Evolutionary conservation across 1,284 basidiomycete genomes (phyloP), one percentile per base, ranked within the genome.

Genomic region (Hymenochaete sp.): DNA sequence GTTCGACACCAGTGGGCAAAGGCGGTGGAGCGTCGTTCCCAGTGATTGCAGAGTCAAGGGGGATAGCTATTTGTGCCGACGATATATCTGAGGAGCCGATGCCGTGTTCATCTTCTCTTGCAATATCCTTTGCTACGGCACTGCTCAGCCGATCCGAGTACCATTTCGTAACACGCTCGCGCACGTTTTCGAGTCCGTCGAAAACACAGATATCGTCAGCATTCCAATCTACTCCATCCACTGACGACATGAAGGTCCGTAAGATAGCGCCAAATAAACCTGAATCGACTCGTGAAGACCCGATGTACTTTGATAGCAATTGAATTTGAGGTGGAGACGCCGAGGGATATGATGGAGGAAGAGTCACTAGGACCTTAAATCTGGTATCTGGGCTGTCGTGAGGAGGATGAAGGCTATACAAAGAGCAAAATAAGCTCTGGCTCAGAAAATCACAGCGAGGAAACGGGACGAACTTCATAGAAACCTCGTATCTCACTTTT

Each of bases 221-320:
- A 0, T 68, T 67, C 76, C 84, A 92, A 48, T 87, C 77, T 7
- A 87, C 74, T 4, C 85, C 87, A 40, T 72, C 75, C 2, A 14
- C 21, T 14, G 71, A 60, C 1, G 88, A 86, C 48, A 93, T 89
- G 62, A 79, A 93, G 0, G 87, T 92, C 29, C 84, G 77, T 7
- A 92, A 72, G 26, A 92, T 72, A 7, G 75, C 73, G 14, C 88
- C 88, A 58, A 92, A 89, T 13, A 91, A 69, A 18, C 62, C 59
- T 2, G 81, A 62, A 53, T 88, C 83, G 2, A 82, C 79, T 21
- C 79, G 75, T 54, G 80, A 93, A 5, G 79, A 68, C 1, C 91
- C 91, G 25, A 95, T 75, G 62, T 93, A 95, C 35, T 79, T 75
- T 3, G 89, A 92, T 19, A 93, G 70, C 0, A 95, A 72, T 58